Percentiles rank a stretch among this genome's conserved stretches.
Evolutionary conservation across 108 stramenopile species (phyloP).

Genomic region (Asterionellopsis glacialis): DNA sequence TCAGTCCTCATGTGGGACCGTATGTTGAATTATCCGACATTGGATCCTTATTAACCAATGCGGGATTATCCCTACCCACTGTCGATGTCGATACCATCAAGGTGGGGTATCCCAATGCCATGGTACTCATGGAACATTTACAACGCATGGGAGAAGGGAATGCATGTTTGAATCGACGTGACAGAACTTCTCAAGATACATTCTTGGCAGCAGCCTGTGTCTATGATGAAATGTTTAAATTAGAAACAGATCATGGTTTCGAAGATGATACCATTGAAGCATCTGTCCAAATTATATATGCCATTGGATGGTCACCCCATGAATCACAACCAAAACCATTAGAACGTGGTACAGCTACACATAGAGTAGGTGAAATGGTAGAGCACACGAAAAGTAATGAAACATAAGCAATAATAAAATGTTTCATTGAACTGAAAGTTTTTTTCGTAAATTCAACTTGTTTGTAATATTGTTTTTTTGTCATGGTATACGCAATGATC

Average conservation of each 20-base stretch:
- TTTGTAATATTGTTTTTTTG: neutral
- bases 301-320: constrained; percentile 97
- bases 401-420: neutral
- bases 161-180: constrained; percentile 56
- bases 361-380: constrained; percentile 56
- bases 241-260: constrained; percentile 32
- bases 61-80: constrained; percentile 90
- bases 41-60: constrained; percentile 75
- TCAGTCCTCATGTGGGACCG: constrained; percentile 89
- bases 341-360: constrained; percentile 72
- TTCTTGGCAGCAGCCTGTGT: constrained; percentile 88
- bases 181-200: constrained; percentile 64
- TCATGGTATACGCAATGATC: too few species aligned
- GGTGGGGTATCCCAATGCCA: constrained; percentile 82
- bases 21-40: constrained; percentile 91
- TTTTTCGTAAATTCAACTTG: too few species aligned
- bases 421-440: constrained; percentile 24
- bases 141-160: constrained; percentile 95
- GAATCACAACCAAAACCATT: constrained; percentile 86
- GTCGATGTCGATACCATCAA: constrained; percentile 93
- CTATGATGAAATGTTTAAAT: constrained; percentile 82
- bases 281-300: constrained; percentile 88
- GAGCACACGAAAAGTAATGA: constrained; percentile 12
- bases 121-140: constrained; percentile 92
- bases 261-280: constrained; percentile 46